Evolutionary conservation across 768 basidiomycete genomes (phyloP).

Genomic region (Auricularia sp.): DNA sequence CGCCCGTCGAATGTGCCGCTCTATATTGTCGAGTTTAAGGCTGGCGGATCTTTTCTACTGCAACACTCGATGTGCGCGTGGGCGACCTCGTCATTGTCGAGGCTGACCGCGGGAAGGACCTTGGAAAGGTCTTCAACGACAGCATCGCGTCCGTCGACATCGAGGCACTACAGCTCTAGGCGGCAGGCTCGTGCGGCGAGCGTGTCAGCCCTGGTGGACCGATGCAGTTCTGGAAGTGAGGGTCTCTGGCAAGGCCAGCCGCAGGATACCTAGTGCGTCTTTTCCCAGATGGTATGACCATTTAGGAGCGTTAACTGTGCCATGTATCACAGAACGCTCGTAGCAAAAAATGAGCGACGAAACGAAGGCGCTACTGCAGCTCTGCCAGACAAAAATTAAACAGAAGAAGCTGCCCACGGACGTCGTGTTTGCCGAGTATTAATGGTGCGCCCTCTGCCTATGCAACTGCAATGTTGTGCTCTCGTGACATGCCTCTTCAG

Average conservation of each 20-base stretch:
- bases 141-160: conserved; percentile 84
- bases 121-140: conserved; percentile 88
- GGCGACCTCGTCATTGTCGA: conserved; percentile 96
- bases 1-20: conserved; percentile 82
- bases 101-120: conserved; percentile 87
- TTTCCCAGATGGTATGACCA: not conserved
- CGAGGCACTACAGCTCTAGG: conserved; percentile 79
- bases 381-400: conserved; percentile 85
- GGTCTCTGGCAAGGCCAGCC: conserved; percentile 84
- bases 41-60: conserved; percentile 93
- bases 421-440: conserved; percentile 96
- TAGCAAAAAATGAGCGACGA: conserved; percentile 85
- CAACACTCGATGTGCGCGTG: conserved; percentile 51
- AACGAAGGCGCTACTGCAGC: conserved; percentile 76
- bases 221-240: conserved; percentile 51
- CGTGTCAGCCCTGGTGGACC: conserved; percentile 42
- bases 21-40: conserved; percentile 96
- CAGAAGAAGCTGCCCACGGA: conserved; percentile 97
- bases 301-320: conserved; percentile 7
- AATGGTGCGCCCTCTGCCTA: conserved; percentile 90
- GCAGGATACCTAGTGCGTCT: conserved; percentile 67
- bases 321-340: conserved; percentile 48
- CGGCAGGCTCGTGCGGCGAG: conserved; percentile 37
- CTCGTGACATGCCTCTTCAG: conserved; percentile 28
- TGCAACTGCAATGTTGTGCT: too few relatives aligned